These are phyloP conservation scores for Didymella glomerata DNA, from an alignment of 2,329 filamentous ascomycete species.

Conservation along the genomic window DNA sequence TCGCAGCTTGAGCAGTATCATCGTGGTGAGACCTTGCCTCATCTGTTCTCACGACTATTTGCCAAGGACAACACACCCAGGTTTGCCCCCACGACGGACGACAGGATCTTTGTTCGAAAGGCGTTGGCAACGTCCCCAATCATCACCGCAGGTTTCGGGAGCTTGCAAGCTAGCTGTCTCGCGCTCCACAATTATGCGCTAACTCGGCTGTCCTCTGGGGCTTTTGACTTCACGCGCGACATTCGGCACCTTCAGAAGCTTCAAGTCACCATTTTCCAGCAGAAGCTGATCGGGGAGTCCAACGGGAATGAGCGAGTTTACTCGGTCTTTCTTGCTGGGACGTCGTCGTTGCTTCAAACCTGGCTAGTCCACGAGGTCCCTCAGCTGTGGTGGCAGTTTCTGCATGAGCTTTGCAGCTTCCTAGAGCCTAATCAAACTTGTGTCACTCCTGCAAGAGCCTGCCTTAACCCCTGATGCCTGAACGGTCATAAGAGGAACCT, in stretches of 20 bases:
- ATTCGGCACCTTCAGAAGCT: background rate
- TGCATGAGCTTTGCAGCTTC: background rate
- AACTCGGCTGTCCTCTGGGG: background rate
- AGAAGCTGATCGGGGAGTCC: background rate
- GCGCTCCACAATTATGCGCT: background rate
- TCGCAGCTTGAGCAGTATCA: background rate
- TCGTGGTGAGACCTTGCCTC: background rate
- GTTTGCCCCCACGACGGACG: background rate
- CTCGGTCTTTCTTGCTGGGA: background rate
- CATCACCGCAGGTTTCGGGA: background rate
- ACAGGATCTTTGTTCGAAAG: background rate
- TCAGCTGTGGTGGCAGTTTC: background rate
- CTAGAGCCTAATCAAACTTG: background rate
- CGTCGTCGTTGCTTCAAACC: background rate
- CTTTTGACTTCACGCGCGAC: background rate
- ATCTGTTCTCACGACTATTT: background rate
- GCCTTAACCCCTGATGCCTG: too few species aligned
- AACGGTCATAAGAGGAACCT: too few species aligned
- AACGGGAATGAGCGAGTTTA: background rate
- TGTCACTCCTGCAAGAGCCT: too few species aligned
- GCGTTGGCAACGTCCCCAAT: background rate
- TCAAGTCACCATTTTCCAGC: background rate
- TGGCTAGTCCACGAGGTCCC: background rate
- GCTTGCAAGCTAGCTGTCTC: background rate
- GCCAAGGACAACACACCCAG: background rate